These are phyloP conservation scores for Serendipita sp. DNA, from an alignment of 768 basidiomycete genomes.

Conservation along the genomic window DNA sequence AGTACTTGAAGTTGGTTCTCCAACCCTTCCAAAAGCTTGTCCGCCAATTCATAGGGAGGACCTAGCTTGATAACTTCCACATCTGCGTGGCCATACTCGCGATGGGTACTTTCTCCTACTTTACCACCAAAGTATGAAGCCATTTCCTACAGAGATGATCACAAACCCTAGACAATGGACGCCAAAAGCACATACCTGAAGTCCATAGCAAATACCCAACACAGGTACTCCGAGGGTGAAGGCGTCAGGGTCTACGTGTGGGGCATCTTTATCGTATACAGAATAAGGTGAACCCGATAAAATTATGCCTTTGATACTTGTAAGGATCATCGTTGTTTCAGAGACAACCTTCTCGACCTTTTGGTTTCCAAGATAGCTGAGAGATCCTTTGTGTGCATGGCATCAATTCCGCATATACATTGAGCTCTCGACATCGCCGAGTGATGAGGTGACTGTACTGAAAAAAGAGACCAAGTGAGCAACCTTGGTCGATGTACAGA, in stretches of 20 bases:
- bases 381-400: slow-evolving; percentile 85
- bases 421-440: slow-evolving; percentile 89
- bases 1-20: slow-evolving; percentile 77
- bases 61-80: slow-evolving; percentile 55
- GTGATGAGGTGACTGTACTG: slow-evolving; percentile 98
- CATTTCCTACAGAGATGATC: slow-evolving; percentile 52
- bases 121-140: slow-evolving; percentile 75
- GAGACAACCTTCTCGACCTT: slow-evolving; percentile 35
- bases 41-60: slow-evolving; percentile 25
- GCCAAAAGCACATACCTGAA: slow-evolving; percentile 46
- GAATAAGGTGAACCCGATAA: slow-evolving; percentile 97
- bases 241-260: slow-evolving; percentile 84
- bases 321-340: background rate
- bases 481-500: slow-evolving; percentile 7
- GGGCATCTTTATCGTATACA: slow-evolving; percentile 83
- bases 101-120: slow-evolving; percentile 72
- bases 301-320: slow-evolving; percentile 54
- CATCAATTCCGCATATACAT: slow-evolving; percentile 94
- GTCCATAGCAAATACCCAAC: slow-evolving; percentile 92
- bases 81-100: slow-evolving; percentile 89
- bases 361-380: slow-evolving; percentile 84
- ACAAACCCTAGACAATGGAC: background rate
- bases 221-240: slow-evolving; percentile 82
- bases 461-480: slow-evolving; percentile 6
- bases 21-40: slow-evolving; percentile 72